Conservation (phyloP, 305 asterid genomes). For the Fraxinus baroniana region DNA sequence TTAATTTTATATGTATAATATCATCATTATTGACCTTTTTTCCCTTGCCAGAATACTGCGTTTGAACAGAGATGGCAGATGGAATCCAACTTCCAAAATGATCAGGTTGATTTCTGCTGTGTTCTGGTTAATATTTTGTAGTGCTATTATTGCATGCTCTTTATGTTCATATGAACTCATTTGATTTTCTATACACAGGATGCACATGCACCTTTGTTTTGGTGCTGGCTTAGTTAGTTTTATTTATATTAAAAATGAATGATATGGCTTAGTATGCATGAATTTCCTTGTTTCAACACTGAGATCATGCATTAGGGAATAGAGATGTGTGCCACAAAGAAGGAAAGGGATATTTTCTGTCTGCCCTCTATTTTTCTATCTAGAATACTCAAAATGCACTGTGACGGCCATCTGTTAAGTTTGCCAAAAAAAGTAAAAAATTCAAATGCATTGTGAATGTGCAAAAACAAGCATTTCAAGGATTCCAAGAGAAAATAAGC, state of each 20-base stretch:
- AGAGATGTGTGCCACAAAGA: not conserved
- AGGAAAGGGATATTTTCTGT: not conserved
- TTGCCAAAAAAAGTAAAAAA: not conserved
- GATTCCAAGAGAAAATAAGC: not conserved
- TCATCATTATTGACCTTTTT: conserved; percentile 16
- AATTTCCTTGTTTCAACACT: not conserved
- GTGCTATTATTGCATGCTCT: not conserved
- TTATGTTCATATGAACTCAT: not conserved
- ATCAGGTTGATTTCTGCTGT: conserved; percentile 49
- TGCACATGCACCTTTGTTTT: not conserved
- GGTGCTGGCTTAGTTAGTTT: not conserved
- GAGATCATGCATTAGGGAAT: not conserved
- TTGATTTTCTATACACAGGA: not conserved
- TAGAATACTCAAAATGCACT: not conserved
- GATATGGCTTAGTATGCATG: not conserved
- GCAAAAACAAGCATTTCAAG: not conserved
- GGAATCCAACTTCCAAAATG: conserved; percentile 61
- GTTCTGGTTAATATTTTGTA: not conserved
- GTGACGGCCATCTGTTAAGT: not conserved
- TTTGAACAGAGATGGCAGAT: conserved; percentile 73
- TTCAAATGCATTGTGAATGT: not conserved
- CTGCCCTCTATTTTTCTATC: not conserved
- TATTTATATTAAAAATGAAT: not conserved
- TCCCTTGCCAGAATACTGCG: conserved; percentile 44
- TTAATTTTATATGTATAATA: conserved; percentile 11